Base-by-base conservation (phyloP, 176 grass and related monocot genomes). In the Oryza australiensis region DNA sequence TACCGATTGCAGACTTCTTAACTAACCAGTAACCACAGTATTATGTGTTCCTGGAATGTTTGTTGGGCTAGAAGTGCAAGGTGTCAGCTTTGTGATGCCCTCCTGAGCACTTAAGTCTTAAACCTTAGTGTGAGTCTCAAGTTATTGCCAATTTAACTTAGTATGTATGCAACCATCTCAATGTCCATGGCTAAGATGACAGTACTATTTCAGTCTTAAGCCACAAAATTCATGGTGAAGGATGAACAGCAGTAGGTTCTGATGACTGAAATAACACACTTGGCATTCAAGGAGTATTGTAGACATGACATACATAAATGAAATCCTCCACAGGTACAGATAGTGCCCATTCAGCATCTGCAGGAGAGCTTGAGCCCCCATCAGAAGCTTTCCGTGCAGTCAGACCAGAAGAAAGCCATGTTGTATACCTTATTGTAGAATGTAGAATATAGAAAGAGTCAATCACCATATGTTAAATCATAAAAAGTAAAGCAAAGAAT, bases 341-440 rank as follows among this genome's bases (percentile, higher is more conserved):
- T 73, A 92, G 59, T 55, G 96, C 85, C 96, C 96, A 99, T 70
- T 95, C 93, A 80, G 81, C 53, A 53, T 95, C 89, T 49, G 79
- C 65, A 78, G 63, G 77, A 22, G 89, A 68, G 40, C 71, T 94
- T 15, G 79, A 42, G 62, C 71, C 83, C 74, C 89, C 89, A 85
- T 76, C 81, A 85, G 68, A 90, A 74, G 68, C 65, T 87, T 86
- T 91, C 9, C 83, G 89, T 72, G 93, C 83, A 72, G 83, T 68
- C 57, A 99, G 62, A 82, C 96, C 96, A 92, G 85, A 93, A 72
- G 88, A 93, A 59, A 99, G 89, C 96, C 96, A 99, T 84, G 87
- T 90, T 70, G 96, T 82, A 77, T 92, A 99, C 80, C 96, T 98
- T 78, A 70, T 93, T 79, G 9, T 38, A 87, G 16, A 86, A 85